These are phyloP conservation scores for Erodium texanum DNA, from an alignment of 441 rosid genomes.

Conservation along the genomic window DNA sequence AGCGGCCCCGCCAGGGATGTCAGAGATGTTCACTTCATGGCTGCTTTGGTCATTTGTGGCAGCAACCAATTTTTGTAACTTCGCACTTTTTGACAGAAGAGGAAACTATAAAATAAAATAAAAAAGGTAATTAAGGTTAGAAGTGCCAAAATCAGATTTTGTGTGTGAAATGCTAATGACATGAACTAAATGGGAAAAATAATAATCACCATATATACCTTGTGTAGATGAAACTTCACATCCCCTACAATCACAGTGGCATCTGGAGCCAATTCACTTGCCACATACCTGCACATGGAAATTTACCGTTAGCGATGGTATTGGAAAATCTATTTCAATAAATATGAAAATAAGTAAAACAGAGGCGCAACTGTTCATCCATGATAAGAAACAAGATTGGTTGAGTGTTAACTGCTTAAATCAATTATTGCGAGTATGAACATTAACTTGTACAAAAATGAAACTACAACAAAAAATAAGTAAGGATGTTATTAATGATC, in stretches of 20 bases:
- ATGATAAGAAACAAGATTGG: too few species aligned
- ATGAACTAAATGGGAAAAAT: neutral
- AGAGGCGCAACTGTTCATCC: too few species aligned
- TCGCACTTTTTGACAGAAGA: slow-evolving; percentile 70
- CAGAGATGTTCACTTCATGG: slow-evolving; percentile 44
- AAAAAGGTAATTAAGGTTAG: neutral
- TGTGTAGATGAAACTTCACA: slow-evolving; percentile 77
- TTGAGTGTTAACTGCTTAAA: too few species aligned
- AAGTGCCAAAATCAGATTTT: neutral
- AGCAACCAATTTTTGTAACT: slow-evolving; percentile 52
- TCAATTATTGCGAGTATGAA: too few species aligned
- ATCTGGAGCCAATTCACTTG: slow-evolving; percentile 72
- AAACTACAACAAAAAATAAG: too few species aligned
- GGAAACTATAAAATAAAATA: slow-evolving; percentile 57
- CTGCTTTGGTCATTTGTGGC: slow-evolving; percentile 48
- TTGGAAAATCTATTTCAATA: too few species aligned
- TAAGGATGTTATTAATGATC: too few species aligned
- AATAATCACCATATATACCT: slow-evolving; percentile 52
- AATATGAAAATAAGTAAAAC: too few species aligned
- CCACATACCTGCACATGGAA: slow-evolving; percentile 46
- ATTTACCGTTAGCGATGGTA: neutral
- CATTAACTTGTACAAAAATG: too few species aligned
- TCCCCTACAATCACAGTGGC: slow-evolving; percentile 63
- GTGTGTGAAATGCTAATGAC: neutral
- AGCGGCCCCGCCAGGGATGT: slow-evolving; percentile 82